Conservation (phyloP, 1,139 yeast species). For the Kodamaea plutei region DNA sequence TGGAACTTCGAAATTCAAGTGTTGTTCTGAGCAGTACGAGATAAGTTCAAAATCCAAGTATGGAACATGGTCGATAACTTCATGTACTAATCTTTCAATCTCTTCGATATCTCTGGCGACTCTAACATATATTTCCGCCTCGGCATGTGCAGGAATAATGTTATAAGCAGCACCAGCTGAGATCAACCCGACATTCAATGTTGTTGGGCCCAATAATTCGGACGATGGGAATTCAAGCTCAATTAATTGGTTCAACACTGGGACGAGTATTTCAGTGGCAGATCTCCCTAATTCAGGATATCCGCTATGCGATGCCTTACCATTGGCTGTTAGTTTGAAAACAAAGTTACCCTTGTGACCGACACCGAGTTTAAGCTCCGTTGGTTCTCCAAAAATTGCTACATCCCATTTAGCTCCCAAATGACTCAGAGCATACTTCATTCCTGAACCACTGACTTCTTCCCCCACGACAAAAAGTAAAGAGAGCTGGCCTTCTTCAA, state of each 20-base stretch:
- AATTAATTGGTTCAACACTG: constrained; percentile 36
- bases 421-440: constrained; percentile 38
- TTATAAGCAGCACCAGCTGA: constrained; percentile 61
- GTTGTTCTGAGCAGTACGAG: constrained; percentile 34
- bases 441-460: constrained; percentile 61
- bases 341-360: constrained; percentile 62
- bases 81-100: constrained; percentile 32
- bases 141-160: constrained; percentile 59
- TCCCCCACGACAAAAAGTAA: constrained; percentile 67
- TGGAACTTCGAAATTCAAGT: constrained; percentile 54
- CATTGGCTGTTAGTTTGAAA: constrained; percentile 43
- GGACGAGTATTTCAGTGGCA: constrained; percentile 55
- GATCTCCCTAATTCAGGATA: constrained; percentile 67
- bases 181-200: constrained; percentile 56
- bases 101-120: constrained; percentile 46
- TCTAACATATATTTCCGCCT: constrained; percentile 49
- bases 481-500: constrained; percentile 53
- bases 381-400: constrained; percentile 73
- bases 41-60: constrained; percentile 22
- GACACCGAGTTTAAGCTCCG: constrained; percentile 62
- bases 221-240: constrained; percentile 44
- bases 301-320: constrained; percentile 65
- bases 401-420: constrained; percentile 52
- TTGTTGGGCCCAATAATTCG: constrained; percentile 55
- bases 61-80: constrained; percentile 29